Evolutionary conservation across 441 rosid species (phyloP).

Genomic region (Adansonia rubrostipa): DNA sequence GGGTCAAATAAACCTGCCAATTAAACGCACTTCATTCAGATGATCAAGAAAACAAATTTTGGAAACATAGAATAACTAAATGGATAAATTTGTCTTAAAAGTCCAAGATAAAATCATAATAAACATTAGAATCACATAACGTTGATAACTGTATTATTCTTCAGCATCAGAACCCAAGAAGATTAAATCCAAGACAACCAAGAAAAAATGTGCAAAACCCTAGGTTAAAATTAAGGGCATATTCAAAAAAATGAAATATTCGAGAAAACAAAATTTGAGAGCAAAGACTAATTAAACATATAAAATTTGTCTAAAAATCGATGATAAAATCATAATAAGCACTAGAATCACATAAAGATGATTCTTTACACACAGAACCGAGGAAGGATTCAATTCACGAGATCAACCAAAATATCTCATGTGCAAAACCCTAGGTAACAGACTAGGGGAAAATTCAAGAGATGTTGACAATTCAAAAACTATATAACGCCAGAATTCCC

Average conservation of each 20-base stretch:
- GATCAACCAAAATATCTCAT: neutral
- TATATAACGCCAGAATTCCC: neutral
- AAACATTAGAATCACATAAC: neutral
- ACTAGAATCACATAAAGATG: neutral
- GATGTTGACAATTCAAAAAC: neutral
- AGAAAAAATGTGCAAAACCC: neutral
- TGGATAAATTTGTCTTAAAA: neutral
- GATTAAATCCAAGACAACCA: neutral
- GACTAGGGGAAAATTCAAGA: neutral
- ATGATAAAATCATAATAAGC: neutral
- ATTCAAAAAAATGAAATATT: neutral
- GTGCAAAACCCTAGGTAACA: neutral
- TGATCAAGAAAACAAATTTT: neutral
- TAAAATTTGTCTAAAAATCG: neutral
- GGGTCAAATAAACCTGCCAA: constrained; percentile 68
- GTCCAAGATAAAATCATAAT: neutral
- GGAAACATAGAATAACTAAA: neutral
- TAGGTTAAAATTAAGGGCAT: neutral
- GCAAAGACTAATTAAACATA: neutral
- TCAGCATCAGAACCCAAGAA: neutral
- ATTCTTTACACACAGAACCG: neutral
- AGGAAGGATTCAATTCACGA: neutral
- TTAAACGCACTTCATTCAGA: neutral
- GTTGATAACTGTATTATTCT: neutral
- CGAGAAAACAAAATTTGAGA: neutral